Percentiles rank a stretch among this genome's conserved stretches.
Evolutionary conservation across 2,329 filamentous ascomycete species (phyloP).

Genomic region (Thermochaetoides dissita): DNA sequence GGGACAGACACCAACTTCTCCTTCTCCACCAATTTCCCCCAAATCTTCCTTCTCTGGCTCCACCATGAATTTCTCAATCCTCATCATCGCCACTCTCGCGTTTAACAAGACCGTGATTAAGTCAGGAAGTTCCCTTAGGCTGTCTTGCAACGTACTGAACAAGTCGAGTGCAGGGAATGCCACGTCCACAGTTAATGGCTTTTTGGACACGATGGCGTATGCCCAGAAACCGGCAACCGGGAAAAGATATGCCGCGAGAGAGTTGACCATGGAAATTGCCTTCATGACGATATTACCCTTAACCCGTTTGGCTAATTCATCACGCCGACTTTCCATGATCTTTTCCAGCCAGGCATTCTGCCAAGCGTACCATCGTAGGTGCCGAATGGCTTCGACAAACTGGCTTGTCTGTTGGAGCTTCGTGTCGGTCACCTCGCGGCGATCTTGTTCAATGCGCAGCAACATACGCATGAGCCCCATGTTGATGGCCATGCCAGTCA

Average conservation of each 20-base stretch:
- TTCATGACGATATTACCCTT: slow-evolving; percentile 49
- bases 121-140: slow-evolving; percentile 59
- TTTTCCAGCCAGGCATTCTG: slow-evolving; percentile 58
- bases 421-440: slow-evolving; percentile 60
- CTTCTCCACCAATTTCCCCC: neutral
- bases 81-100: slow-evolving; percentile 64
- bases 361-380: slow-evolving; percentile 73
- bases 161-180: slow-evolving; percentile 78
- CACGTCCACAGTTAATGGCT: slow-evolving; percentile 60
- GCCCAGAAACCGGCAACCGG: slow-evolving; percentile 71
- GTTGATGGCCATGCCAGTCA: slow-evolving; percentile 57
- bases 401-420: slow-evolving; percentile 71
- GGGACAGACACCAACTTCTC: slow-evolving; percentile 4
- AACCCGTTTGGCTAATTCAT: slow-evolving; percentile 52
- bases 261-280: slow-evolving; percentile 54
- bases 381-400: slow-evolving; percentile 74
- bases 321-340: slow-evolving; percentile 53
- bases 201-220: slow-evolving; percentile 58
- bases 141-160: slow-evolving; percentile 60
- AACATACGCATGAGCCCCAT: slow-evolving; percentile 50
- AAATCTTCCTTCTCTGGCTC: slow-evolving; percentile 61
- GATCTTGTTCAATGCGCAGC: slow-evolving; percentile 53
- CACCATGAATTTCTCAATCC: slow-evolving; percentile 75
- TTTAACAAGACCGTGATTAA: slow-evolving; percentile 68
- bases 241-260: slow-evolving; percentile 58